Evolutionary conservation across 306 rosid genomes (phyloP), one percentile per base, ranked within the genome.

Genomic region (Dryas drummondii): DNA sequence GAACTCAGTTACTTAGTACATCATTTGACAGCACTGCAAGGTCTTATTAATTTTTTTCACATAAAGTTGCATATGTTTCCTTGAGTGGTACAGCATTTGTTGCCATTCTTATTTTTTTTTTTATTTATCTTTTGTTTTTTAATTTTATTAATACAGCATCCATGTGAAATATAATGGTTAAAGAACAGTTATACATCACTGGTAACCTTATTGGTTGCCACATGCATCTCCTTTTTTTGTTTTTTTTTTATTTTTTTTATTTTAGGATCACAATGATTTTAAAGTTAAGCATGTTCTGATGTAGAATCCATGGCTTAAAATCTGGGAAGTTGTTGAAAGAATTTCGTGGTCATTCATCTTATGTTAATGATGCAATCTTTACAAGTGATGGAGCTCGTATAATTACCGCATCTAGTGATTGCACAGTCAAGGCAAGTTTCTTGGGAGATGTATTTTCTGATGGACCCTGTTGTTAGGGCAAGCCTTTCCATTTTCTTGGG

Each of bases 11-110:
- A 72, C 84, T 96, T 76, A 96, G 99, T 76, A 79, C 99, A 81
- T 96, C 99, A 69, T 96, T 92, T 86, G 99, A 96, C 87, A 82
- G 92, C 90, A 92, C 98, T 61, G 98, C 98, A 72, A 92, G 97
- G 99, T 92, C 79, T 58, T 48, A 17, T 68, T 32, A 68, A 68
- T 76, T 79, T 45, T 80, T 79, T 65, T 56, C 41, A 2, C 52
- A 44, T 70, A 57, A 19, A 32, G 16, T 22, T 70, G 69, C 41
- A 22, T 41, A 17, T 46, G 32, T 41, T 63, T 70, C 47, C 48
- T 49, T 44, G 17, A 61, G 11, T 78, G 52, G 49, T 54, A 41
- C 66, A 41, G 32, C 41, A 9, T 9, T 14, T 14, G 37, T 5
- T 68, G 45, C 32, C 47, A 17, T 40, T 15, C 56, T 11, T 3